Evolutionary conservation across 495 filamentous ascomycete species (phyloP), one percentile per base, ranked within the genome.

Genomic region (Xylaria scruposa): DNA sequence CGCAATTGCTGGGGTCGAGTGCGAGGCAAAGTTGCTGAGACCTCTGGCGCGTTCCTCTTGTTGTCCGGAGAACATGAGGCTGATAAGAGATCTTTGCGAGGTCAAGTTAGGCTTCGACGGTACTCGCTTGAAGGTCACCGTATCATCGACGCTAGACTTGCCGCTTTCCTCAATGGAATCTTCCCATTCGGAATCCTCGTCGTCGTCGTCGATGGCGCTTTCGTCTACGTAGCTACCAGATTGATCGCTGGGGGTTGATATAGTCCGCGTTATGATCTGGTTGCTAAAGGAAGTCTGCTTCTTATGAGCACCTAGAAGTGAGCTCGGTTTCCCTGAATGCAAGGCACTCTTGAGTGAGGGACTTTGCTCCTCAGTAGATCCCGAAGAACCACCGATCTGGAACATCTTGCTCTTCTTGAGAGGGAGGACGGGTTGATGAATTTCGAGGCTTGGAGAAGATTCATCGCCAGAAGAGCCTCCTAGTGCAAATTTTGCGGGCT

Each of bases 131-230:
- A 98, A 98, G 73, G 93, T 84, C 66, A 89, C 84, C 71, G 89
- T 90, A 24, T 96, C 93, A 67, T 95, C 92, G 31, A 93, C 85
- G 76, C 91, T 95, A 0, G 93, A 92, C 66, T 89, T 90, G 29
- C 90, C 93, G 75, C 91, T 97, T 70, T 97, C 92, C 42, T 94
- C 94, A n/a, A 91, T 88, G 9, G 94, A 96, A 74, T 97, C 95
- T 78, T 97, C 94, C 94, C 94, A 97, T 68, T 96, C 92, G 2
- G 86, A 93, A 33, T 91, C 92, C 59, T 94, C 93, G 54, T 97
- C 95, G 53, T 94, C 92, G 64, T 97, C 94, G 68, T 97, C 94
- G 59, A 94, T 94, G 31, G 92, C 92, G 74, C 92, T 93, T 79
- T 96, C 93, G 4, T 91, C 92, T 38, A 93, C 85, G 64, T 88